Conservation (phyloP, 2,329 filamentous ascomycete species). For the Fusarium multiceps region DNA sequence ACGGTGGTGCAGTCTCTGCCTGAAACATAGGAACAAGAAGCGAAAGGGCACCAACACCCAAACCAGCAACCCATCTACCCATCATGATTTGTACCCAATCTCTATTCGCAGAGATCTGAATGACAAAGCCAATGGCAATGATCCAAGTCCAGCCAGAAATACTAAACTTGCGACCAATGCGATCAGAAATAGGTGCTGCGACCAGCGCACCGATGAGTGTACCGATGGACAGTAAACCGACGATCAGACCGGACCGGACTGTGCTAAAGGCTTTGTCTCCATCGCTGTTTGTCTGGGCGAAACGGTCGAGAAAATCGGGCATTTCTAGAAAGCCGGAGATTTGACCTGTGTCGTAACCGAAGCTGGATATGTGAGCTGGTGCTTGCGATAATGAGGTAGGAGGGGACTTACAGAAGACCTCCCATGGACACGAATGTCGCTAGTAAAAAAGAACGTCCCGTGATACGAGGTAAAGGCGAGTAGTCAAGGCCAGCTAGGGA, state of each 20-base stretch:
- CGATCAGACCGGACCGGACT: conserved; percentile 68
- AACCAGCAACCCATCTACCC: conserved; percentile 72
- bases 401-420: conserved; percentile 55
- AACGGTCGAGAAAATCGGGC: conserved; percentile 65
- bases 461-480: conserved; percentile 56
- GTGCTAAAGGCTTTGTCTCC: conserved; percentile 60
- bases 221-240: conserved; percentile 68
- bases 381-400: rapidly evolving
- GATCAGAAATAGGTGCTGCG: conserved; percentile 73
- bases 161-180: conserved; percentile 70
- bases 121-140: conserved; percentile 73
- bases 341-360: conserved; percentile 64
- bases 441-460: conserved; percentile 52
- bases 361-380: conserved; percentile 31
- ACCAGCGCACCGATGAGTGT: conserved; percentile 69
- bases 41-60: conserved; percentile 74
- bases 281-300: conserved; percentile 56
- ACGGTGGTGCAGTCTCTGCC: conserved; percentile 74
- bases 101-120: conserved; percentile 67
- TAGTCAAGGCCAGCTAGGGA: conserved; percentile 57
- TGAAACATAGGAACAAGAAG: conserved; percentile 79
- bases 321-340: conserved; percentile 69
- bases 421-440: conserved; percentile 59
- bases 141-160: conserved; percentile 72
- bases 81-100: conserved; percentile 74